Conservation (phyloP, 371 early-diverging fungal genomes). For the Rhizopus delemar region DNA sequence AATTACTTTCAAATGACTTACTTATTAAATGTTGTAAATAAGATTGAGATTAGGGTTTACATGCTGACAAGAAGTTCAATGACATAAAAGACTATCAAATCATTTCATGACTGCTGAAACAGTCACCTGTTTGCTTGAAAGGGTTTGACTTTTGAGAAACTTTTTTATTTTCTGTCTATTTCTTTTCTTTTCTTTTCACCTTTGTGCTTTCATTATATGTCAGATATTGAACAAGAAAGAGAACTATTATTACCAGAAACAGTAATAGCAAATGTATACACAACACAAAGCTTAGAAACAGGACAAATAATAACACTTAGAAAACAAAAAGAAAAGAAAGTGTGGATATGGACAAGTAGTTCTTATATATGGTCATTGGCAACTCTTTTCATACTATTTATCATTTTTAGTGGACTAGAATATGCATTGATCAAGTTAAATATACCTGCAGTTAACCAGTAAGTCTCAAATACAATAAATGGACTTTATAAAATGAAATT, state of each 20-base stretch:
- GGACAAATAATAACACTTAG: conserved; percentile 1
- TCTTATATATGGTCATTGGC: conserved; percentile 46
- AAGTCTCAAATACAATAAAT: conserved; percentile 1
- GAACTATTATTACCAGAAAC: conserved; percentile 7
- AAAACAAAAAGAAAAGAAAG: conserved; percentile 14
- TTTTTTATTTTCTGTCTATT: conserved; percentile 3
- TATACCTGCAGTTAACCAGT: conserved; percentile 45
- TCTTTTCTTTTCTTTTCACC: not conserved
- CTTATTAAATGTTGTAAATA: too few relatives aligned
- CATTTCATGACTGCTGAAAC: too few relatives aligned
- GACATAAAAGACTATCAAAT: too few relatives aligned
- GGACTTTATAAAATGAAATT: not conserved
- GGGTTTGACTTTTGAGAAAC: not conserved
- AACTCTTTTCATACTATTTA: conserved; percentile 31
- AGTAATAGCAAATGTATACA: not conserved
- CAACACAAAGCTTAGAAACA: conserved; percentile 12
- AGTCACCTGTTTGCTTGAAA: too few relatives aligned
- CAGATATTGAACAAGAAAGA: conserved; percentile 4
- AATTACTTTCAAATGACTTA: too few relatives aligned
- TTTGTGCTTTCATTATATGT: not conserved
- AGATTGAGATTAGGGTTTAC: too few relatives aligned
- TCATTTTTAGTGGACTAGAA: conserved; percentile 37
- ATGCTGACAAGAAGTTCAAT: too few relatives aligned
- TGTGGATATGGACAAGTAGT: conserved; percentile 42
- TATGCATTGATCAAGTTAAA: conserved; percentile 35